These are phyloP conservation scores for Apiospora rasikravindrae DNA, from an alignment of 2,329 filamentous ascomycete genomes.

Conservation along the genomic window DNA sequence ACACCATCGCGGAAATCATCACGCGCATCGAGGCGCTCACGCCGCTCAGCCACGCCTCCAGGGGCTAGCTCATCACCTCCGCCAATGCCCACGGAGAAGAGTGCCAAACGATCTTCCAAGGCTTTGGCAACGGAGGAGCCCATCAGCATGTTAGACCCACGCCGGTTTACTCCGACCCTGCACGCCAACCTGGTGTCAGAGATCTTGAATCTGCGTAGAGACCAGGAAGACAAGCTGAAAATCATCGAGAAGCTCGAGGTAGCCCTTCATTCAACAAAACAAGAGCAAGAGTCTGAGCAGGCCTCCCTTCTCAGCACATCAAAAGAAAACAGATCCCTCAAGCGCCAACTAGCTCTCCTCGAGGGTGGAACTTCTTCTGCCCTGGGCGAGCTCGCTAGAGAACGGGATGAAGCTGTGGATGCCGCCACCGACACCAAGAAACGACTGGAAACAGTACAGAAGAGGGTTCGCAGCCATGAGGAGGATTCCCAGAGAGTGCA, in stretches of 20 bases:
- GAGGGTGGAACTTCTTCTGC: conserved; percentile 90
- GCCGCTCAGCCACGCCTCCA: conserved; percentile 71
- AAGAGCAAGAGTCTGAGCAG: conserved; percentile 76
- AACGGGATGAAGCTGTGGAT: conserved; percentile 84
- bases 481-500: conserved; percentile 82
- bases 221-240: conserved; percentile 87
- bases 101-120: conserved; percentile 57
- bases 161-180: conserved; percentile 91
- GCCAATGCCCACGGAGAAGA: conserved; percentile 49
- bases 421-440: conserved; percentile 73
- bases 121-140: conserved; percentile 70
- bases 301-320: conserved; percentile 64
- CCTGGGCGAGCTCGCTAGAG: conserved; percentile 79
- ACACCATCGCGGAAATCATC: conserved; percentile 74
- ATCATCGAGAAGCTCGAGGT: conserved; percentile 86
- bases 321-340: conserved; percentile 80
- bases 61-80: conserved; percentile 61
- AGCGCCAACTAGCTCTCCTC: conserved; percentile 83
- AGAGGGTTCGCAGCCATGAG: conserved; percentile 78
- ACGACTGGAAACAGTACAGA: conserved; percentile 78
- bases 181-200: conserved; percentile 95
- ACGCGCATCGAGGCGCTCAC: conserved; percentile 63
- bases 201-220: conserved; percentile 83
- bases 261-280: conserved; percentile 70
- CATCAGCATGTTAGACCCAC: conserved; percentile 80